A percentile compares a stretch with the other conserved stretches of the same genome.
phyloP scores from a whole-genome alignment of 306 rosid species.

The Castanopsis chinensis region DNA sequence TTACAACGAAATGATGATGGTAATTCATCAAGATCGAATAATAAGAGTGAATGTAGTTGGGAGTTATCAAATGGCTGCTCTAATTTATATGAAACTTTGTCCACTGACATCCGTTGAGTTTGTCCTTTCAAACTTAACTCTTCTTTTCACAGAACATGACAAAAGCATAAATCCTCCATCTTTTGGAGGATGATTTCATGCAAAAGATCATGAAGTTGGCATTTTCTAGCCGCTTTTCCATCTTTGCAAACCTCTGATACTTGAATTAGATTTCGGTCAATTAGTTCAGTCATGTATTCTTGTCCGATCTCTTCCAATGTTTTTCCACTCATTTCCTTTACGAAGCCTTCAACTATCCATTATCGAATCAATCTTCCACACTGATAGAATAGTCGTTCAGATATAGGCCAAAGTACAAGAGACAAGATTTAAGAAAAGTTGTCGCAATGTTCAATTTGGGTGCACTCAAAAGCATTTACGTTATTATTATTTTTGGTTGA shows the following conservation, averaged over 20 bases:
- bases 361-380: neutral
- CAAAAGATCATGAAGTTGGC: neutral
- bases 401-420: no score
- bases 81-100: neutral
- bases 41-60: neutral
- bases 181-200: neutral
- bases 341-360: conserved; percentile 5
- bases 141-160: neutral
- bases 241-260: neutral
- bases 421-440: no score
- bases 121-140: neutral
- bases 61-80: neutral
- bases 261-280: neutral
- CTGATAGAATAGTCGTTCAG: no score
- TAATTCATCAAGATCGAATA: neutral
- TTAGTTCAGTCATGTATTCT: neutral
- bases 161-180: neutral
- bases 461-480: no score
- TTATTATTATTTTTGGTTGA: no score
- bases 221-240: neutral
- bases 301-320: neutral
- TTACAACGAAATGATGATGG: neutral
- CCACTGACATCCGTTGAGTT: neutral
- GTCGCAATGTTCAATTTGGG: no score
- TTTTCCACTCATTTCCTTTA: neutral